Percentiles rank a stretch among this genome's conserved stretches.
These are phyloP conservation scores for Circinella umbellata DNA, from an alignment of 371 early-diverging fungal genomes.

Conservation along the genomic window DNA sequence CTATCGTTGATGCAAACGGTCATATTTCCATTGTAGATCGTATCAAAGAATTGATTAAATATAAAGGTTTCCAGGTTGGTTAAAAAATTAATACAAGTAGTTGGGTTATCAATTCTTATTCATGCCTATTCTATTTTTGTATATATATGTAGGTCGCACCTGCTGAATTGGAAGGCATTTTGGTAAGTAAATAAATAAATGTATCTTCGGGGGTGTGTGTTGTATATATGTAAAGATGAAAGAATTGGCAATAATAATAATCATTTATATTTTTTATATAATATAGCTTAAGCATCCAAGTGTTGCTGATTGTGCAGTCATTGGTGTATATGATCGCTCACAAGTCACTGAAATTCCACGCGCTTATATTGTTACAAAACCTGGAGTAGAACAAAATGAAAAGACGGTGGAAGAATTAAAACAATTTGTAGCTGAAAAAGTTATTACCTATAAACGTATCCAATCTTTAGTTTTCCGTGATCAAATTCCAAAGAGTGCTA, in stretches of 20 bases:
- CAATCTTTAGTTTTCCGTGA: constrained; percentile 71
- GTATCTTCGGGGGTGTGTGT: no score
- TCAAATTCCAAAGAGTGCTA: constrained; percentile 69
- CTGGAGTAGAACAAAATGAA: constrained; percentile 30
- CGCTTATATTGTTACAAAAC: constrained; percentile 66
- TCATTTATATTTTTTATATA: not conserved
- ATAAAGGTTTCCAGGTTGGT: constrained; percentile 71
- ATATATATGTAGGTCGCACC: constrained; percentile 9
- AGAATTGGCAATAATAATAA: not conserved
- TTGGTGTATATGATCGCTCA: constrained; percentile 54
- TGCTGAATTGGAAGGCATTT: constrained; percentile 36
- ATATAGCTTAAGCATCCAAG: constrained; percentile 62
- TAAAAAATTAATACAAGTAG: no score
- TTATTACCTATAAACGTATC: constrained; percentile 75
- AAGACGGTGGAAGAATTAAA: constrained; percentile 51
- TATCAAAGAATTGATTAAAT: constrained; percentile 78
- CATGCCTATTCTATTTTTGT: constrained; percentile 2
- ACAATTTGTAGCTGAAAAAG: constrained; percentile 58
- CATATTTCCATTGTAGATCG: constrained; percentile 72
- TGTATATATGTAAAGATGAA: no score
- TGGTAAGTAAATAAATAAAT: constrained; percentile 26
- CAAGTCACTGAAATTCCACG: constrained; percentile 74
- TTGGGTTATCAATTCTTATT: no score
- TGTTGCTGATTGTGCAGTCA: constrained; percentile 77
- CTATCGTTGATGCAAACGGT: constrained; percentile 59